phyloP scores from a whole-genome alignment of 2,329 filamentous ascomycete genomes.

The Blastomyces emzantsi region DNA sequence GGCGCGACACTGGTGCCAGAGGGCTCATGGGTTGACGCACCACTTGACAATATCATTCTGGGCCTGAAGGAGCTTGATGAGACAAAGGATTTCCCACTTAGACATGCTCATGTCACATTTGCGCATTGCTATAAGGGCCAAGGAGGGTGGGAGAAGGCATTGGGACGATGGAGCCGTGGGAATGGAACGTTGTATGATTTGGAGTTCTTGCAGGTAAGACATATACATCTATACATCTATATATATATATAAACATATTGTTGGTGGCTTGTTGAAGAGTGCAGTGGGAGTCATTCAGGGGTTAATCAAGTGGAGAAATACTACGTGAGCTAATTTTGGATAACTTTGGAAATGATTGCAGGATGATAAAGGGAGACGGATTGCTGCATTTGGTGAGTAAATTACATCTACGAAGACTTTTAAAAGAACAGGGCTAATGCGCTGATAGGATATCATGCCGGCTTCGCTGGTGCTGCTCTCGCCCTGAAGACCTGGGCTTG shows the following conservation, averaged over 20 bases:
- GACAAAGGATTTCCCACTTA: slow-evolving; percentile 18
- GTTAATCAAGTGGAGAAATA: background rate
- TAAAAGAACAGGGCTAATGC: background rate
- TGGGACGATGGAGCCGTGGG: slow-evolving; percentile 19
- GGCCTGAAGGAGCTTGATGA: slow-evolving; percentile 21
- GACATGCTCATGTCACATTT: slow-evolving; percentile 21
- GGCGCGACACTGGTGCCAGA: slow-evolving; percentile 33
- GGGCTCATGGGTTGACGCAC: slow-evolving; percentile 33
- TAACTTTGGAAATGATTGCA: slow-evolving; percentile 3
- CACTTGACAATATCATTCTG: slow-evolving; percentile 20
- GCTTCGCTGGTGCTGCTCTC: slow-evolving; percentile 61
- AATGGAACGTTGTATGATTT: slow-evolving; percentile 20
- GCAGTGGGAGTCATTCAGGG: background rate
- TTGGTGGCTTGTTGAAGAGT: background rate
- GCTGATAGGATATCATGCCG: slow-evolving; percentile 55
- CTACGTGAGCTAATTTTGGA: background rate
- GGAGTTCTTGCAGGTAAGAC: slow-evolving; percentile 19
- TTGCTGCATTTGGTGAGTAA: slow-evolving; percentile 17
- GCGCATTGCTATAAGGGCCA: slow-evolving; percentile 22
- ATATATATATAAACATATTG: background rate
- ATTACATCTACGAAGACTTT: background rate
- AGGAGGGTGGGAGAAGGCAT: slow-evolving; percentile 19
- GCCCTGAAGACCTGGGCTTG: slow-evolving; percentile 74
- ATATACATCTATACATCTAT: background rate
- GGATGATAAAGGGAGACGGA: slow-evolving; percentile 18